Evolutionary conservation across 345 rosid species (phyloP).

Genomic region (Syzygium jambos): DNA sequence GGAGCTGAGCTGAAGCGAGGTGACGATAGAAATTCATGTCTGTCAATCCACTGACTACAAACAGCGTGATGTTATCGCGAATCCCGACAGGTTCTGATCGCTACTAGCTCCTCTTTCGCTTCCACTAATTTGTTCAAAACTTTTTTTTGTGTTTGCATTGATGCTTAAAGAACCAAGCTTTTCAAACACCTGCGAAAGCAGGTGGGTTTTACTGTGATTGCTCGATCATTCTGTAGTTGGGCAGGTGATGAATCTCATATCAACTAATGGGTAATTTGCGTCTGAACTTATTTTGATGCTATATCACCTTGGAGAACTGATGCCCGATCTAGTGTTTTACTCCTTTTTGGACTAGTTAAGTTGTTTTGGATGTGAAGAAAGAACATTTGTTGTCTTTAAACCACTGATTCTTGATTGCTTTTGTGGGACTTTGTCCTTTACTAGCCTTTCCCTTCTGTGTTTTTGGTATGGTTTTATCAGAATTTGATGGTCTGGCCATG

Average conservation of each 20-base stretch:
- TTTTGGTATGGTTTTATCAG: not conserved
- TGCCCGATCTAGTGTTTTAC: conserved; percentile 8
- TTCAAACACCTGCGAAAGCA: not conserved
- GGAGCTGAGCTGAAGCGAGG: conserved; percentile 1
- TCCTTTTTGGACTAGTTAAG: not conserved
- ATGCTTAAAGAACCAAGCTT: not conserved
- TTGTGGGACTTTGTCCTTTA: not conserved
- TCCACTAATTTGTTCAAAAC: not conserved
- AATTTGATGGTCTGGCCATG: not conserved
- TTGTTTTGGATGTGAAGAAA: not conserved
- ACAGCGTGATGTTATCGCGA: conserved; percentile 9
- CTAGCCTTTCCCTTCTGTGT: not conserved
- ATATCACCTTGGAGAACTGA: conserved; percentile 15
- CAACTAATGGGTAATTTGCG: conserved; percentile 34
- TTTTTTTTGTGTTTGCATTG: not conserved
- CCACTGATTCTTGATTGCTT: not conserved
- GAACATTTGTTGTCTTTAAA: not conserved
- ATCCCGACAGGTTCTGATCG: conserved; percentile 19
- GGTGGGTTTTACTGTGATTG: not conserved
- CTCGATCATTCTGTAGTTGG: not conserved
- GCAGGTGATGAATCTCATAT: conserved; percentile 17
- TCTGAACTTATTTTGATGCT: conserved; percentile 24
- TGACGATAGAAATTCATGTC: conserved; percentile 16
- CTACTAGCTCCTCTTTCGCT: not conserved
- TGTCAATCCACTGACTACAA: conserved; percentile 10